Percentiles rank a stretch among this genome's conserved stretches.
These are phyloP conservation scores for Hibiscus trionum DNA, from an alignment of 345 rosid genomes.

Conservation along the genomic window DNA sequence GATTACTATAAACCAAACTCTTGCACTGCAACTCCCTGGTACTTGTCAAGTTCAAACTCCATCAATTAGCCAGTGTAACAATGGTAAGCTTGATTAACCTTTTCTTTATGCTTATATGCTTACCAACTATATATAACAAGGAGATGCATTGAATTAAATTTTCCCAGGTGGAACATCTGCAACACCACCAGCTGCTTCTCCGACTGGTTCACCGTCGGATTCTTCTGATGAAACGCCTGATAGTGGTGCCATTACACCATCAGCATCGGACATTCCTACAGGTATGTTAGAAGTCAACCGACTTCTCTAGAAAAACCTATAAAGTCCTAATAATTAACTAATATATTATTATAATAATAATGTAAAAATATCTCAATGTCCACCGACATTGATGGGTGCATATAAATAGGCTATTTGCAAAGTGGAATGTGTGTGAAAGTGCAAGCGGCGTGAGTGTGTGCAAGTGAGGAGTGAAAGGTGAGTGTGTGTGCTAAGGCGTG, in stretches of 20 bases:
- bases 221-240: neutral
- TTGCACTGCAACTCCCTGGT: conserved; percentile 54
- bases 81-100: conserved; percentile 4
- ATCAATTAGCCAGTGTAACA: conserved; percentile 48
- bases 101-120: neutral
- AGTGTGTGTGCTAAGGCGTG: no score
- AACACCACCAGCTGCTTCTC: neutral
- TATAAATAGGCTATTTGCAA: no score
- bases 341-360: no score
- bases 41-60: conserved; percentile 59
- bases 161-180: conserved; percentile 8
- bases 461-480: no score
- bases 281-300: no score
- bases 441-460: no score
- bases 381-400: no score
- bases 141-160: neutral
- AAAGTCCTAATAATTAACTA: no score
- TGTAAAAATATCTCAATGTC: no score
- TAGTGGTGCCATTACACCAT: neutral
- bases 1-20: conserved; percentile 54
- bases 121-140: no score
- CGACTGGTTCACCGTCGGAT: neutral
- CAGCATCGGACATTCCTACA: neutral
- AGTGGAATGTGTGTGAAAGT: no score
- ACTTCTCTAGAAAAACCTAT: no score